Base-by-base conservation (phyloP, 345 rosid species). In the Hevea brasiliensis region DNA sequence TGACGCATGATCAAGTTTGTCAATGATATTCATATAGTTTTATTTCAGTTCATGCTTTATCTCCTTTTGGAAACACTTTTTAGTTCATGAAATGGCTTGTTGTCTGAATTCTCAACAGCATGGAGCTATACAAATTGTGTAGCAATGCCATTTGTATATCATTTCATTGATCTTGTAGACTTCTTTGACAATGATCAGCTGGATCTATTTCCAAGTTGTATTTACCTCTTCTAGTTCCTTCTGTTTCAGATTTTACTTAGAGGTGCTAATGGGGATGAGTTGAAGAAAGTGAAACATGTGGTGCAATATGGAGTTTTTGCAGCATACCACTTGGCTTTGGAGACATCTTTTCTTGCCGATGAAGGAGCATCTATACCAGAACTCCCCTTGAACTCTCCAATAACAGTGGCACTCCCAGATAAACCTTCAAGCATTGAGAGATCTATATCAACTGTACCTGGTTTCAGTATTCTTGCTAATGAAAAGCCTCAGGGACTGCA, bases 261-360 rank as follows among this genome's bases (percentile, higher is more conserved):
- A 82, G 99, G 99, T 72, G 99, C 98, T 63, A 80, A 83, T 74
- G 91, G 84, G 67, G 96, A 89, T 37, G 96, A 93, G 76, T 71
- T 96, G 86, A 96, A 91, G 87, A 96, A 91, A 80, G 92, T 96
- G 72, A 96, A 96, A 86, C 97, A 91, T 77, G 97, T 96, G 69
- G 93, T 93, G 73, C 97, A 96, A 57, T 96, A 96, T 81, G 99
- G 99, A 73, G 83, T 96, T 77, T 96, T 96, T 79, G 99, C 99
- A 66, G 99, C 99, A 59, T 93, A 96, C 84, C 99, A 96, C 80
- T 76, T 96, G 85, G 99, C 94, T 60, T 62, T 90, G 59, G 97
- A 93, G 86, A 96, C 97, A 57, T 96, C 97, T 37, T 96, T 96
- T 79, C 93, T 96, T 75, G 99, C 98, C 32, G 99, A 96, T 73